phyloP scores from a whole-genome alignment of 306 rosid genomes.

The Ammopiptanthus mongolicus region DNA sequence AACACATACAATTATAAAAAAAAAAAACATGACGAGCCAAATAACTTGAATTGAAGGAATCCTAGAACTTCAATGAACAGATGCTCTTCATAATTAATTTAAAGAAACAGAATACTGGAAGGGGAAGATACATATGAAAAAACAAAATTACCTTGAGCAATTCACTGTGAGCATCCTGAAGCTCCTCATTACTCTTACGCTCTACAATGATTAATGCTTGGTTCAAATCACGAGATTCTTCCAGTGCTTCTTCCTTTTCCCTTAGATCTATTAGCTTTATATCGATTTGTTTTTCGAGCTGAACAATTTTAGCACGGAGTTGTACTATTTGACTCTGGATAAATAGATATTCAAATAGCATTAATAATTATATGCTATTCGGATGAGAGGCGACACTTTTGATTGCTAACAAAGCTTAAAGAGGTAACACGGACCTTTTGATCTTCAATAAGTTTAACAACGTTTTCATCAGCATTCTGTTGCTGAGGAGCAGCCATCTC shows the following conservation, averaged over 20 bases:
- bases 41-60: neutral
- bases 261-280: conserved; percentile 42
- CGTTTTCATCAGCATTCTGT: neutral
- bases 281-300: neutral
- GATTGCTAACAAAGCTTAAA: neutral
- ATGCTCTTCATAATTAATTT: conserved; percentile 14
- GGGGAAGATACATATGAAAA: neutral
- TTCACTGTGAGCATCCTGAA: conserved; percentile 46
- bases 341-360: neutral
- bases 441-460: neutral
- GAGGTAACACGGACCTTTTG: neutral
- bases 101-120: conserved; percentile 7
- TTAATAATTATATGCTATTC: neutral
- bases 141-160: neutral
- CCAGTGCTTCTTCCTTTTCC: conserved; percentile 67
- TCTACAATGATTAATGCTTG: conserved; percentile 62
- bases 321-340: neutral
- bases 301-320: neutral
- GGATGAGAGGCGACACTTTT: neutral
- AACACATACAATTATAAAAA: neutral
- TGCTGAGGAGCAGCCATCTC: neutral
- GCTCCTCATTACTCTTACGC: conserved; percentile 82
- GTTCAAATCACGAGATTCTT: conserved; percentile 53
- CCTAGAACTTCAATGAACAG: conserved; percentile 14
- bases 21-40: neutral